These are phyloP conservation scores for Arachnopeziza araneosa DNA, from an alignment of 2,329 filamentous ascomycete genomes.

Conservation along the genomic window DNA sequence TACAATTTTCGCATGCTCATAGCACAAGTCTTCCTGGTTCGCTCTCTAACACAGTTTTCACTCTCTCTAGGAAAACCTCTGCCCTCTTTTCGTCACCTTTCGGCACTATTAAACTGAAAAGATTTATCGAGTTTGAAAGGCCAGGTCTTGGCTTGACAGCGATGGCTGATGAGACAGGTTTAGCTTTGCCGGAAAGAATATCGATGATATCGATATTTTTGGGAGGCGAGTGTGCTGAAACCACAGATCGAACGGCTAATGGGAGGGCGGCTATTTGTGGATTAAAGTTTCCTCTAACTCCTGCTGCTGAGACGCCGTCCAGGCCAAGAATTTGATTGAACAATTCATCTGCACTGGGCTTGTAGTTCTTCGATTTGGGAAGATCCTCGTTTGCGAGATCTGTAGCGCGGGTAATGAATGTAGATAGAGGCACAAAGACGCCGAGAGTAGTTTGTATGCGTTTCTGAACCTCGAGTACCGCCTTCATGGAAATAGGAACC, in stretches of 20 bases:
- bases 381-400: conserved; percentile 85
- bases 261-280: conserved; percentile 64
- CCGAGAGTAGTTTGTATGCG: conserved; percentile 73
- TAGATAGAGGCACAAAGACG: conserved; percentile 75
- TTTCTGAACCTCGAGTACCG: conserved; percentile 71
- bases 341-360: conserved; percentile 71
- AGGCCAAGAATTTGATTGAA: conserved; percentile 85
- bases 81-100: conserved; percentile 78
- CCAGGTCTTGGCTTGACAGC: conserved; percentile 36
- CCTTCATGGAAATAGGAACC: conserved; percentile 70
- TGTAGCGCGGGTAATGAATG: conserved; percentile 79
- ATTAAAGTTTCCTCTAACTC: conserved; percentile 57
- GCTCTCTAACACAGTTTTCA: conserved; percentile 77
- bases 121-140: conserved; percentile 56
- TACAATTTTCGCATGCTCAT: conserved; percentile 31
- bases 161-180: conserved; percentile 19
- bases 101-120: conserved; percentile 77
- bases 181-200: conserved; percentile 53
- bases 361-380: conserved; percentile 57
- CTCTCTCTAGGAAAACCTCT: conserved; percentile 73
- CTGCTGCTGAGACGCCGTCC: conserved; percentile 42
- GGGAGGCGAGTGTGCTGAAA: conserved; percentile 29
- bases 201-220: conserved; percentile 75
- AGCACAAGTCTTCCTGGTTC: conserved; percentile 72
- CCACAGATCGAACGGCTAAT: conserved; percentile 33